Evolutionary conservation across 805 yeast genomes (phyloP).

Genomic region (Grigorovia jiainica): DNA sequence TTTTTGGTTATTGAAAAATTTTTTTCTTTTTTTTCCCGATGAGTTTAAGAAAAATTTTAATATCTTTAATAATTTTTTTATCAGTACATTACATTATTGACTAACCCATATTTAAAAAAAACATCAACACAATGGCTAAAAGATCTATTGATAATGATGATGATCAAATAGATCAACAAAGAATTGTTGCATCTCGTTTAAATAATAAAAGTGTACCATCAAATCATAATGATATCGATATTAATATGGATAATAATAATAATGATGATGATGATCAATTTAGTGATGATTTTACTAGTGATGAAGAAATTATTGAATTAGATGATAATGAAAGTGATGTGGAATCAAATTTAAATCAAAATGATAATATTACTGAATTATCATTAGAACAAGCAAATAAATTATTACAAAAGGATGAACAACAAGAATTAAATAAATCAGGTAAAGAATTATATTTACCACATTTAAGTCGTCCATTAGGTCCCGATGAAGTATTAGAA

Average conservation of each 20-base stretch:
- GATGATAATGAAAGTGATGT: conserved; percentile 54
- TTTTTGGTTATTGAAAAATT: no score
- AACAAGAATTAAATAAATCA: conserved; percentile 25
- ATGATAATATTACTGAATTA: conserved; percentile 27
- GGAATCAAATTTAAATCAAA: conserved; percentile 27
- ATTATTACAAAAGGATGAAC: conserved; percentile 31
- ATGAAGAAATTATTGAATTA: conserved; percentile 77
- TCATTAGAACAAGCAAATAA: conserved; percentile 31
- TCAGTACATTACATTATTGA: no score
- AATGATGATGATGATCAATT: conserved; percentile 73
- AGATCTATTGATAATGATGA: conserved; percentile 32
- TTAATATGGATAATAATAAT: conserved; percentile 66
- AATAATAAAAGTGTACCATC: conserved; percentile 20
- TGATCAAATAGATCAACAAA: conserved; percentile 32
- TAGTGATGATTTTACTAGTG: conserved; percentile 89
- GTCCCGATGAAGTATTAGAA: conserved; percentile 91
- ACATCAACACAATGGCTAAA: conserved; percentile 45
- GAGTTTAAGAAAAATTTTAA: neutral
- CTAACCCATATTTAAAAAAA: neutral
- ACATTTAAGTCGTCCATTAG: conserved; percentile 78
- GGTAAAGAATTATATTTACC: conserved; percentile 63
- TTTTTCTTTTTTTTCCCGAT: no score
- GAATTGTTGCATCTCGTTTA: conserved; percentile 34
- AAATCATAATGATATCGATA: conserved; percentile 35
- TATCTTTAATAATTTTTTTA: no score